Evolutionary conservation across 1,139 yeast species (phyloP).

Genomic region (Wickerhamiella pararugosa): DNA sequence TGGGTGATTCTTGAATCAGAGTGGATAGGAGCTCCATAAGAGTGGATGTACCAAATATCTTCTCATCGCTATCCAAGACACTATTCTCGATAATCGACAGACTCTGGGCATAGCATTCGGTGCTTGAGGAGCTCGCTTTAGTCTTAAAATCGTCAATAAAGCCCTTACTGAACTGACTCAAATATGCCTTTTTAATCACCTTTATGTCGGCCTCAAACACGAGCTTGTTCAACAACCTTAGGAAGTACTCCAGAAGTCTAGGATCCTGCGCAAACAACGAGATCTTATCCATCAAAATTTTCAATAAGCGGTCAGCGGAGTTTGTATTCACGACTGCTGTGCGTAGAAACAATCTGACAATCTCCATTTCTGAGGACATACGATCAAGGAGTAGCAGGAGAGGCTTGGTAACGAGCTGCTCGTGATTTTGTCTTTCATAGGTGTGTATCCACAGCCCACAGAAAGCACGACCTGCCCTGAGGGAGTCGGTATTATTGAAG

Average conservation of each 20-base stretch:
- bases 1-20: slow-evolving; percentile 2
- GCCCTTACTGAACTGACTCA: slow-evolving; percentile 2
- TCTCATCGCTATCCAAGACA: slow-evolving; percentile 1
- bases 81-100: slow-evolving; percentile 3
- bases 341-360: slow-evolving; percentile 9
- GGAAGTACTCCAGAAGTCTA: slow-evolving; percentile 41
- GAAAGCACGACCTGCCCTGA: slow-evolving; percentile 22
- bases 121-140: too few species aligned
- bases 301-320: slow-evolving; percentile 24
- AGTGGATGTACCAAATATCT: background rate
- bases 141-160: slow-evolving; percentile 1
- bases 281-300: slow-evolving; percentile 32
- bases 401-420: slow-evolving; percentile 43
- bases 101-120: slow-evolving; percentile 1
- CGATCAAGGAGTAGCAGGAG: slow-evolving; percentile 57
- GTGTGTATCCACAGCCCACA: slow-evolving; percentile 31
- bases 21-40: background rate
- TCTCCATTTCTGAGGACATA: slow-evolving; percentile 25
- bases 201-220: slow-evolving; percentile 17
- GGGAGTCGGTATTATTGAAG: slow-evolving; percentile 16
- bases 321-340: slow-evolving; percentile 12
- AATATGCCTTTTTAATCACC: slow-evolving; percentile 1
- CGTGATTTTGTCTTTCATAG: slow-evolving; percentile 27
- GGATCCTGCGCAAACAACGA: slow-evolving; percentile 35
- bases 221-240: slow-evolving; percentile 37